Base-by-base conservation (phyloP, 176 grass and related monocot genomes). In the Eragrostis curvula region DNA sequence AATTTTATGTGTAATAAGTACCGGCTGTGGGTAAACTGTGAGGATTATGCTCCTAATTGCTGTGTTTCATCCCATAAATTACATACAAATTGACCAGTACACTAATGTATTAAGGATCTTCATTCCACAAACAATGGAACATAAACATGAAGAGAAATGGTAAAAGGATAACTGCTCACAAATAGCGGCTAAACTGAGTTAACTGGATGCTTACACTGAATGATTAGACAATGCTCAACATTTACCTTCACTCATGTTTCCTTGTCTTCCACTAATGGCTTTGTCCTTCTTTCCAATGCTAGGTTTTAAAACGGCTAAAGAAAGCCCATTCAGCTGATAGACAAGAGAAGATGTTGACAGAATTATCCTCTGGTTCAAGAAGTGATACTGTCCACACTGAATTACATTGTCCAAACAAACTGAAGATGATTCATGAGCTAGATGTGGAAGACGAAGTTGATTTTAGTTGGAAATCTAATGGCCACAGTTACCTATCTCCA, bases 291-390 rank as follows among this genome's bases (percentile, higher is more conserved):
- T 65, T 32, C 47, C 3, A 63, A 63, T 18, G 15, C 28, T 64
- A 96, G 96, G 87, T 91, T 83, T 85, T 96, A 57, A 93, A 93
- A 92, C 82, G 93, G 56, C 78, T 99, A 84, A 99, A 96, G 89
- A 99, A 96, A 90, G 80, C 86, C 52, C 7, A 69, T 78, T 67
- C 65, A 79, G 79, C 84, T 88, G 75, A 48, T 55, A 84, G 44
- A 58, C 85, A 74, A 24, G 74, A 82, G 39, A 88, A 82, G 20
- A 80, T 61, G 51, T 44, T 69, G 30, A 66, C 74, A 63, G 73
- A 73, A 71, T 32, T 61, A 67, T 61, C 84, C 61, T 81, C 66
- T 75, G 82, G 66, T 66, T 58, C 77, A 83, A 59, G 45, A 85
- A 87, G 53, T 89, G 77, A 79, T 75, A 78, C 18, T 85, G 48